These are phyloP conservation scores for Calcarisporium arbuscula DNA, from an alignment of 2,329 filamentous ascomycete species.

Conservation along the genomic window DNA sequence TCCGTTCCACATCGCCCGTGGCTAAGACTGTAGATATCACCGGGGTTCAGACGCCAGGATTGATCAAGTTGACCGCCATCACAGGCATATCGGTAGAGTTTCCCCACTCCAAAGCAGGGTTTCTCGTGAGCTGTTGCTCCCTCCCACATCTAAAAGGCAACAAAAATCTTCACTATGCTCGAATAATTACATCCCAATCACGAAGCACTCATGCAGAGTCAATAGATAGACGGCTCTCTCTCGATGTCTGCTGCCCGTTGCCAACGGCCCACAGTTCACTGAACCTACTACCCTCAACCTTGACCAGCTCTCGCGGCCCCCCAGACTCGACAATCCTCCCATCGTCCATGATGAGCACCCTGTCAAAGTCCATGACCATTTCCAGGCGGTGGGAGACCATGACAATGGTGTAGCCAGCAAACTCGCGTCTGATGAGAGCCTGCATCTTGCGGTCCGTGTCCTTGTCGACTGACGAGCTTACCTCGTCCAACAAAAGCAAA, in stretches of 20 bases:
- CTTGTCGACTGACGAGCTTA: constrained; percentile 24
- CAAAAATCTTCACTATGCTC: too few species aligned
- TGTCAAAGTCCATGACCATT: constrained; percentile 18
- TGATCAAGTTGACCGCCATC: too few species aligned
- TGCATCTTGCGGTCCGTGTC: constrained; percentile 21
- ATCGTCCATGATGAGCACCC: constrained; percentile 21
- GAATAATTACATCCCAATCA: too few species aligned
- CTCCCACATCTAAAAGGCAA: too few species aligned
- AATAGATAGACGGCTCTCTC: neutral
- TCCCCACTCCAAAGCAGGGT: too few species aligned
- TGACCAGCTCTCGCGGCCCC: constrained; percentile 16
- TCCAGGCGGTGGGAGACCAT: constrained; percentile 24
- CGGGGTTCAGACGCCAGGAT: too few species aligned
- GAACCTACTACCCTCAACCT: constrained; percentile 12
- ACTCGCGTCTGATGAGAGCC: constrained; percentile 12
- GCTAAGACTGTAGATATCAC: too few species aligned
- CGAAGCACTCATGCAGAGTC: too few species aligned
- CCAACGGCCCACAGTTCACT: constrained; percentile 12
- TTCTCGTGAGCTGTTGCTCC: too few species aligned
- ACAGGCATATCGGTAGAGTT: too few species aligned
- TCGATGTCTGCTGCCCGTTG: constrained; percentile 4
- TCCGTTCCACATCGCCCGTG: too few species aligned
- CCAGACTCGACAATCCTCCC: constrained; percentile 21
- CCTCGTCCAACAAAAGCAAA: constrained; percentile 22
- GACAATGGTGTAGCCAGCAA: constrained; percentile 19